Base-by-base conservation (phyloP, 75 land plant genomes). In the Selaginella moellendorffii region DNA sequence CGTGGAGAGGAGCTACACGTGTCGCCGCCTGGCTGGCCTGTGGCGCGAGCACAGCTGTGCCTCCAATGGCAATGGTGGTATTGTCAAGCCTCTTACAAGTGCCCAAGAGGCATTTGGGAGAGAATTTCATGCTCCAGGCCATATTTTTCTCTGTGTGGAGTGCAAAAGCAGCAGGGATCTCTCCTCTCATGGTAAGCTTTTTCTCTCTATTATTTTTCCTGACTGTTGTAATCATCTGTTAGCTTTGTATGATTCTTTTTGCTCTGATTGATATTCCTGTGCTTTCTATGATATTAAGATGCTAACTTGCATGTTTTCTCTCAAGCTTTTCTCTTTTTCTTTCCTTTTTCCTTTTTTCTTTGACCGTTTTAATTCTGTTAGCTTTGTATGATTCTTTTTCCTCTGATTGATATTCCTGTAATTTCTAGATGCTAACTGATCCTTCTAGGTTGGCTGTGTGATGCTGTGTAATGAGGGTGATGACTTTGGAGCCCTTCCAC, bases 61-160 rank as follows among this genome's bases (percentile, higher is more conserved):
- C 0, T 36, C 46, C 46, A 36, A 36, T 5, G 46, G 46, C 46
- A 5, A 36, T 5, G 46, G 46, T 5, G 14, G n/a, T n/a, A n/a
- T n/a, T n/a, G 26, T 20, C 1, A 12, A 20, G 0, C 5, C 10
- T 22, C 0, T 0, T 5, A 24, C 9, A 24, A 26, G 17, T 1
- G 68, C 66, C 1, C 54, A 29, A 67, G 25, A 61, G 46, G 29
- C 27, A 1, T 19, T 68, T 0, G 70, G 70, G 14, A 63, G 1
- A 67, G 70, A 68, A n/a, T 68, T 68, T 36, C 70, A 68, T 19
- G 29, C 70, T 1, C 70, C 70, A 25, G 70, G 70, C 12, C 70
- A 68, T 31, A 68, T 68, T 8, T 68, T 68, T 24, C 8, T 68
- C 31, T 68, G 21, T 63, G 1, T 67, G 67, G 5, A 67, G 62